Evolutionary conservation across 2,329 filamentous ascomycete species (phyloP).

Genomic region (Biscogniauxia mediterranea): DNA sequence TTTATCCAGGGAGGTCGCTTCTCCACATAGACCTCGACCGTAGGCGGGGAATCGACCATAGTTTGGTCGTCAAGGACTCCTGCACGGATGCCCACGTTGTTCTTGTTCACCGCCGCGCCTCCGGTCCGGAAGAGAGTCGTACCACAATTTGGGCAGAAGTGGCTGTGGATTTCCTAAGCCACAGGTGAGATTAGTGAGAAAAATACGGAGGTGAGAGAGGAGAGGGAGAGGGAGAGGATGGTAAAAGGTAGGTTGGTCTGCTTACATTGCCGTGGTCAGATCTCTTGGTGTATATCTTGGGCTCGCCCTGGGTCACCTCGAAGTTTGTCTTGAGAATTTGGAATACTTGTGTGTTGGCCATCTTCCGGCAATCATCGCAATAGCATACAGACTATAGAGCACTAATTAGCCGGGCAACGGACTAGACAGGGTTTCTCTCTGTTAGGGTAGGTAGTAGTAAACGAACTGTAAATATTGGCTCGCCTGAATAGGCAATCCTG

Average conservation of each 20-base stretch:
- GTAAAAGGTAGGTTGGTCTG: neutral
- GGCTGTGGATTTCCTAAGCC: conserved; percentile 8
- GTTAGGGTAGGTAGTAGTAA: too few relatives aligned
- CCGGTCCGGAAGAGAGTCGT: conserved; percentile 8
- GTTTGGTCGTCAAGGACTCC: conserved; percentile 14
- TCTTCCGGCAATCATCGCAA: conserved; percentile 13
- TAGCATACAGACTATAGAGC: conserved; percentile 10
- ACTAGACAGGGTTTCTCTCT: too few relatives aligned
- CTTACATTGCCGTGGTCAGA: conserved; percentile 12
- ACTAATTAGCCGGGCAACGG: neutral
- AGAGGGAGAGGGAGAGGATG: neutral
- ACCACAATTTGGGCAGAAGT: conserved; percentile 13
- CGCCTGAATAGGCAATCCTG: conserved; percentile 12
- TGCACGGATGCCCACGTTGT: conserved; percentile 9
- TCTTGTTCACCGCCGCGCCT: neutral
- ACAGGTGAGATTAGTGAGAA: neutral
- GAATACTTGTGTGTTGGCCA: conserved; percentile 9
- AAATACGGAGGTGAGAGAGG: neutral
- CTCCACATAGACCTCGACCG: conserved; percentile 14
- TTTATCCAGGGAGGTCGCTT: conserved; percentile 12
- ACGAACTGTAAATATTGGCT: conserved; percentile 5
- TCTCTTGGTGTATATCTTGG: conserved; percentile 10
- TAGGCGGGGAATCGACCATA: conserved; percentile 5
- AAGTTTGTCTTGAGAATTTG: conserved; percentile 9
- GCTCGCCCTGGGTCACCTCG: conserved; percentile 10